Evolutionary conservation across 2,329 filamentous ascomycete genomes (phyloP).

Genomic region (Davidsoniella australis): DNA sequence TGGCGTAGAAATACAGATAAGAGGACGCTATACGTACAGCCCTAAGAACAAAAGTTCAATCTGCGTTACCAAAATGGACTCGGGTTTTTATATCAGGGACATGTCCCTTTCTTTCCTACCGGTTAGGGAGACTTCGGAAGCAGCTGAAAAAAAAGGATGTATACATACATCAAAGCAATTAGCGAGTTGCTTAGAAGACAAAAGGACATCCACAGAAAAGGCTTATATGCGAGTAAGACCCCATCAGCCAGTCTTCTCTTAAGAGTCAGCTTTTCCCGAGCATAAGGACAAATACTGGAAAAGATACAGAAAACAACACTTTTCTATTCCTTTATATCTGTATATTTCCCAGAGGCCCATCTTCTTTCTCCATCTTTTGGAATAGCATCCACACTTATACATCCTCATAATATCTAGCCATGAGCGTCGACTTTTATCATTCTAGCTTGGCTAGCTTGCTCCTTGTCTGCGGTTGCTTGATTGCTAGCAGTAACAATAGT

Average conservation of each 20-base stretch:
- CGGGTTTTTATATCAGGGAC: no score
- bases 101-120: no score
- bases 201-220: no score
- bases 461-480: slow-evolving; percentile 18
- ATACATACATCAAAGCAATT: no score
- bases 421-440: slow-evolving; percentile 20
- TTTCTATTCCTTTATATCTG: not conserved
- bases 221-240: not conserved
- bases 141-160: no score
- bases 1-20: no score
- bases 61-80: no score
- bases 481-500: slow-evolving; percentile 6
- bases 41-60: no score
- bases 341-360: not conserved
- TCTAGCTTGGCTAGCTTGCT: slow-evolving; percentile 20
- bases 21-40: no score
- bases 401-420: not conserved
- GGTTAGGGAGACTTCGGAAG: no score
- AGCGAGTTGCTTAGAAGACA: no score
- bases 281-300: not conserved
- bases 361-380: not conserved
- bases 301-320: not conserved
- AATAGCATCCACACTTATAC: not conserved
- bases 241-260: not conserved
- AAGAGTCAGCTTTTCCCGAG: no score